Conservation (phyloP, 2,329 filamentous ascomycete species). For the Botrytis tulipae region DNA sequence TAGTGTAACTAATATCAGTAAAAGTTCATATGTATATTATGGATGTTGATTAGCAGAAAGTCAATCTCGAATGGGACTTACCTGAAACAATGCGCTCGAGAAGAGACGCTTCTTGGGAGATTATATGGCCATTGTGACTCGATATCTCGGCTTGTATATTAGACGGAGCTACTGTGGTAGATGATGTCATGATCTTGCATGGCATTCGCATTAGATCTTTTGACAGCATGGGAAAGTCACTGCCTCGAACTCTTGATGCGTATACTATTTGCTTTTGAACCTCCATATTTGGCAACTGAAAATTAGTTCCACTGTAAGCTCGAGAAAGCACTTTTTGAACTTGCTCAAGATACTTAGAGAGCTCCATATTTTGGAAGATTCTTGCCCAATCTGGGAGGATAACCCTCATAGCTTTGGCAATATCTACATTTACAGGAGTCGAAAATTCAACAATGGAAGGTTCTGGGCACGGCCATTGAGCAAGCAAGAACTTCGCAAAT, state of each 20-base stretch:
- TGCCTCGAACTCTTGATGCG: slow-evolving; percentile 12
- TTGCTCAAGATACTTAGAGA: slow-evolving; percentile 45
- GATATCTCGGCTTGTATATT: no score
- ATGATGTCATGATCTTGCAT: neutral
- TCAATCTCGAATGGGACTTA: neutral
- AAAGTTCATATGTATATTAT: neutral
- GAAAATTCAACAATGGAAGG: slow-evolving; percentile 38
- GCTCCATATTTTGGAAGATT: slow-evolving; percentile 48
- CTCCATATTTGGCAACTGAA: neutral
- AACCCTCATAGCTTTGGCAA: slow-evolving; percentile 40
- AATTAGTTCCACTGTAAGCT: slow-evolving; percentile 23
- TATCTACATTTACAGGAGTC: slow-evolving; percentile 40
- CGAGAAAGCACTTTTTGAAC: slow-evolving; percentile 45
- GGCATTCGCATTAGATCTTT: neutral
- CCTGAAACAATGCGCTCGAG: neutral
- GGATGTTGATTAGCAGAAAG: neutral
- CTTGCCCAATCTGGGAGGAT: slow-evolving; percentile 49
- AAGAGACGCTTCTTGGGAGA: neutral
- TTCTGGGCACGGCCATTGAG: slow-evolving; percentile 46
- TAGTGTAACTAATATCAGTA: neutral
- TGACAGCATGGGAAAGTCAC: slow-evolving; percentile 17
- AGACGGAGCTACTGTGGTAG: no score
- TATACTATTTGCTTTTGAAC: slow-evolving; percentile 19
- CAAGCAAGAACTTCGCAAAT: slow-evolving; percentile 45
- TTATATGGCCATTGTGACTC: neutral